Percentiles rank a stretch among this genome's conserved stretches.
Evolutionary conservation across 768 basidiomycete genomes (phyloP).

Genomic region (Asterophora parasitica): DNA sequence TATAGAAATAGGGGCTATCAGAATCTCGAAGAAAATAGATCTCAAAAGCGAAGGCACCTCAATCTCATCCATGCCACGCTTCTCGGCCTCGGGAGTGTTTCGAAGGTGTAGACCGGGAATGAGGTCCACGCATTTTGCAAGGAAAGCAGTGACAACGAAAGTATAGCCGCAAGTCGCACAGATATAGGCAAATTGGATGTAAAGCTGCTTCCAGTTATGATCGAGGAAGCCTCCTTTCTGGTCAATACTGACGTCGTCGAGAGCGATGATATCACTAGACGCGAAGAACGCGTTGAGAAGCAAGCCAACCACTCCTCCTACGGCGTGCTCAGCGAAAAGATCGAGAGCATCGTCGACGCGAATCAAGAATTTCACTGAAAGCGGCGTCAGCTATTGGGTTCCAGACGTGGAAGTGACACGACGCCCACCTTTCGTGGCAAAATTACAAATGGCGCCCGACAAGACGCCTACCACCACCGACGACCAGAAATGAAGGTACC

Average conservation of each 20-base stretch:
- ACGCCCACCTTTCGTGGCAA: constrained; percentile 71
- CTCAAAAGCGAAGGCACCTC: constrained; percentile 41
- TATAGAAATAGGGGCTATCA: constrained; percentile 17
- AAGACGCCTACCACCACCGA: constrained; percentile 73
- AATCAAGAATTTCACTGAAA: constrained; percentile 61
- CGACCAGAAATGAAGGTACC: constrained; percentile 74
- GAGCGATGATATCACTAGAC: constrained; percentile 51
- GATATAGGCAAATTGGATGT: constrained; percentile 68
- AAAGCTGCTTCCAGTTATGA: constrained; percentile 73
- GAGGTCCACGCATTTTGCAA: constrained; percentile 53
- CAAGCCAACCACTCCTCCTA: constrained; percentile 78
- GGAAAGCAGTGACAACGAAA: constrained; percentile 54
- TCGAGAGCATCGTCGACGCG: constrained; percentile 86
- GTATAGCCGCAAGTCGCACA: constrained; percentile 54
- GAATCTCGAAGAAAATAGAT: neutral
- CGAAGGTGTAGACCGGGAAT: constrained; percentile 56
- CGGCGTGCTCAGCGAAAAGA: constrained; percentile 86
- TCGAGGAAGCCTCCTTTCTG: constrained; percentile 69
- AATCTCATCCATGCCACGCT: constrained; percentile 64
- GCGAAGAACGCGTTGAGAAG: constrained; percentile 75
- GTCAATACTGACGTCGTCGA: constrained; percentile 61
- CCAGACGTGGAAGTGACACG: neutral
- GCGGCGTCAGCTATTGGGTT: constrained; percentile 2
- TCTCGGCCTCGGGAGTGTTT: constrained; percentile 51
- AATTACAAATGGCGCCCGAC: constrained; percentile 71